Conservation (phyloP, 495 filamentous ascomycete genomes). For the Lophium mytilinum region DNA sequence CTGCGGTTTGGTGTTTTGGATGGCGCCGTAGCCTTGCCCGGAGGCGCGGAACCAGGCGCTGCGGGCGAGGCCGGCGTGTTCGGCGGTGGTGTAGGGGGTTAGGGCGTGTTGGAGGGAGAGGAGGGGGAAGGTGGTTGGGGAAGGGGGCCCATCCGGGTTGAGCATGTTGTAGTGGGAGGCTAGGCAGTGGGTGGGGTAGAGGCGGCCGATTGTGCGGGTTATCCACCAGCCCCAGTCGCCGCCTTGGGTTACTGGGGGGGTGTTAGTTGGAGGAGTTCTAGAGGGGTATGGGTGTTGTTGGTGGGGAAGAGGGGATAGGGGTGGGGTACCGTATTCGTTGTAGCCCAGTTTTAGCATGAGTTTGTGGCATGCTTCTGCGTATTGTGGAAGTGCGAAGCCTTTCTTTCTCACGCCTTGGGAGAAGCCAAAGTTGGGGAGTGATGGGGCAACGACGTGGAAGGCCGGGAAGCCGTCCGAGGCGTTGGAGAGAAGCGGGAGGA, state of each 20-base stretch:
- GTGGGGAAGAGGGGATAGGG: background rate
- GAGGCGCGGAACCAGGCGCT: conserved; percentile 31
- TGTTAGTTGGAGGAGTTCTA: background rate
- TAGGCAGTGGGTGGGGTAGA: conserved; percentile 49
- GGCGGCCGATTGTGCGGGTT: conserved; percentile 47
- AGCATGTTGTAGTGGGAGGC: conserved; percentile 62
- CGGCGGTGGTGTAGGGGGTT: conserved; percentile 33
- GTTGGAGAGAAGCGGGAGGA: conserved; percentile 48
- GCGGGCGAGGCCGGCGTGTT: conserved; percentile 28
- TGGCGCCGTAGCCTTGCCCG: conserved; percentile 36
- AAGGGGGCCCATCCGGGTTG: conserved; percentile 32
- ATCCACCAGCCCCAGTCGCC: conserved; percentile 64
- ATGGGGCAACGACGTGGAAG: conserved; percentile 63
- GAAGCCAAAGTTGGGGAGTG: conserved; percentile 66
- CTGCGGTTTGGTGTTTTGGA: conserved; percentile 43
- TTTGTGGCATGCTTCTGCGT: conserved; percentile 53
- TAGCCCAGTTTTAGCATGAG: conserved; percentile 65
- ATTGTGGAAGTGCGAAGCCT: conserved; percentile 48
- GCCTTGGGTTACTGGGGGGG: conserved; percentile 43
- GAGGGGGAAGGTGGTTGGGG: conserved; percentile 34
- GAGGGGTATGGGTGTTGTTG: background rate
- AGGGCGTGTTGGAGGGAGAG: conserved; percentile 38
- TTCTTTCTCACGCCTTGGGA: conserved; percentile 45
- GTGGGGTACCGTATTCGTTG: conserved; percentile 44
- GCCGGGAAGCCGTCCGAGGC: conserved; percentile 38